Conservation (phyloP, 441 rosid genomes). For the Corymbia citriodora region DNA sequence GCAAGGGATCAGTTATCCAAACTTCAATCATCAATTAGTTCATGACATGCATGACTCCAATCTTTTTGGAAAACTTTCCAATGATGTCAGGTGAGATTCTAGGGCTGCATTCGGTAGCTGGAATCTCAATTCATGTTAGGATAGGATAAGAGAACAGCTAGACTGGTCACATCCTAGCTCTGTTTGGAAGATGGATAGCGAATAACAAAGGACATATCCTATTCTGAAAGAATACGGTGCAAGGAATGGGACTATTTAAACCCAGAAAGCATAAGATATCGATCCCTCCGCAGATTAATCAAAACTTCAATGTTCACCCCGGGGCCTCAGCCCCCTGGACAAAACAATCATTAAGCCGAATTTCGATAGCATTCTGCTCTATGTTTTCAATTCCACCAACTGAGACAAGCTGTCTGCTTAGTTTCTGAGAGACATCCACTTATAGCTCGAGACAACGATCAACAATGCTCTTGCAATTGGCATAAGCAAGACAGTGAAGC, state of each 20-base stretch:
- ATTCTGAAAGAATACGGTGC: not conserved
- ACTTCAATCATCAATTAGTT: not conserved
- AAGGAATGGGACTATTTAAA: not conserved
- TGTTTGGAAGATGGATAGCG: not conserved
- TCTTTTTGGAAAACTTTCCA: not conserved
- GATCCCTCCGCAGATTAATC: not conserved
- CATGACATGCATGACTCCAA: not conserved
- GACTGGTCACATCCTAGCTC: not conserved
- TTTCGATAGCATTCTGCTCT: not conserved
- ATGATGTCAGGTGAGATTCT: not conserved
- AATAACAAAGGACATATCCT: not conserved
- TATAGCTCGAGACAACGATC: not conserved
- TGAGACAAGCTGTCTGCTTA: not conserved
- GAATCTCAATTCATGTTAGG: not conserved
- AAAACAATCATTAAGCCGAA: not conserved
- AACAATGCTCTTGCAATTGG: not conserved
- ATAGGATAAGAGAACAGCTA: not conserved
- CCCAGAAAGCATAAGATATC: not conserved
- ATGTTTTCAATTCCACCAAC: not conserved
- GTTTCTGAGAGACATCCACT: not conserved
- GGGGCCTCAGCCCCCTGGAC: not conserved
- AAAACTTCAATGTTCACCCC: not conserved
- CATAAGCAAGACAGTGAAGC: not conserved
- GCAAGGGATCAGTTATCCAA: not conserved
- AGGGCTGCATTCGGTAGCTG: not conserved